Base-by-base conservation (phyloP, 2,329 filamentous ascomycete species). In the Bipolaris gigantea region DNA sequence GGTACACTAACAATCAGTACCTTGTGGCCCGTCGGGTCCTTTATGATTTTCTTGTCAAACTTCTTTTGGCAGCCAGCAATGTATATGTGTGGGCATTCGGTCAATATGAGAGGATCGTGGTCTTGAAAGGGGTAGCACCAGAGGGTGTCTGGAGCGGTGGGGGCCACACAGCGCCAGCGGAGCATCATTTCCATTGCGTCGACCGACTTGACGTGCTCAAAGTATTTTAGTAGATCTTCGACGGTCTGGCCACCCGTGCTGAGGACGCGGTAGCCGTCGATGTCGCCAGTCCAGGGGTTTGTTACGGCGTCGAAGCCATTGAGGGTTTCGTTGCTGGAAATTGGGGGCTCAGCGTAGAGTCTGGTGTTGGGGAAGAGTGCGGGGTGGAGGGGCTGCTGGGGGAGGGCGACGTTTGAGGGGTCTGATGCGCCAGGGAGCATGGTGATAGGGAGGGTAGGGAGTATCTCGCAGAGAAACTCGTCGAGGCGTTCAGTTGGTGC, bases 61-160 rank as follows among this genome's bases (percentile, higher is more conserved):
- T 81, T 80, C 2, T 90, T 87, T 73, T 96, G 92, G 64, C 89
- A 92, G 15, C 92, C 92, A 1, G 89, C 88, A 72, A 99, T 90
- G 77, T 91, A 97, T 30, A 99, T 80, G 68, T 99, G 93, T 2
- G 94, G 94, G 59, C 90, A 96, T 16, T 86, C 79, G 59, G 87
- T 85, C 66, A 99, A 81, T 39, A 97, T 88, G 69, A 97, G 95
- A 0, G 90, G 92, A 69, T 99, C 95, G 45, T 91, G 84, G 16
- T 94, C 89, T 75, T 97, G 92, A 75, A 96, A 99, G 0, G 94
- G 94, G 70, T 97, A 99, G 69, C 89, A 92, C 90, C 92, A 96
- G 39, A 99, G 73, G 0, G 95, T 99, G 75, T 99, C 95, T 0
- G 95, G 94, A 1, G 94, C 94, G 0, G 94, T 99, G 1, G 94